These are phyloP conservation scores for Fusarium continuum DNA, from an alignment of 2,329 filamentous ascomycete species.

Conservation along the genomic window DNA sequence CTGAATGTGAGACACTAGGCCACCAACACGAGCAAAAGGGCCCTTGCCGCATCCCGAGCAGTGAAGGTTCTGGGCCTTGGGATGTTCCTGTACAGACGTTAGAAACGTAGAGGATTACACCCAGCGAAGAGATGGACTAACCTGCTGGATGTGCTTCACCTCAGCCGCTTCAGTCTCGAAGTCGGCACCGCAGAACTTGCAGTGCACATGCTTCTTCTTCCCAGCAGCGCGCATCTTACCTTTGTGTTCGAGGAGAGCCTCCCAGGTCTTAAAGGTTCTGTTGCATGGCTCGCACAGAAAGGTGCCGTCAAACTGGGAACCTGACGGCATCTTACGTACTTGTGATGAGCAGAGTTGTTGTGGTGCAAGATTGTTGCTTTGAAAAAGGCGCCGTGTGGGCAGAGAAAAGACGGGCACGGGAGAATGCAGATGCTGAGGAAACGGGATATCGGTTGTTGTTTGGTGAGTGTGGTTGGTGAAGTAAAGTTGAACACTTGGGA, in stretches of 20 bases:
- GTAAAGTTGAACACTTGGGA: background rate
- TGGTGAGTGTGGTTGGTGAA: background rate
- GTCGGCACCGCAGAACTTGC: constrained; percentile 50
- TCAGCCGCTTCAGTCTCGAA: constrained; percentile 49
- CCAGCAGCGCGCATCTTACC: constrained; percentile 38
- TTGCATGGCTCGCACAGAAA: constrained; percentile 47
- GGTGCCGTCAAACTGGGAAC: constrained; percentile 8
- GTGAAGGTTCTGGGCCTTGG: constrained; percentile 51
- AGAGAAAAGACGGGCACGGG: background rate
- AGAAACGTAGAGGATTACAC: background rate
- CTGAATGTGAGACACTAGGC: constrained; percentile 59
- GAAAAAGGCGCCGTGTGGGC: background rate
- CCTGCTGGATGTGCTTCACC: constrained; percentile 49
- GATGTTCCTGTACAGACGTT: constrained; percentile 48
- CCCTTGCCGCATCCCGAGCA: constrained; percentile 58
- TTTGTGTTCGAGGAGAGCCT: constrained; percentile 46
- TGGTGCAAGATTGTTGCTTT: background rate
- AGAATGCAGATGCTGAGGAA: background rate
- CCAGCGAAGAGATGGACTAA: constrained; percentile 29
- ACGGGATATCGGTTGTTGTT: background rate
- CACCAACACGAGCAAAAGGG: constrained; percentile 50
- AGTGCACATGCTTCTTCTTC: constrained; percentile 47
- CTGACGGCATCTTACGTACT: constrained; percentile 27
- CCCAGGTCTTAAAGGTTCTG: constrained; percentile 38
- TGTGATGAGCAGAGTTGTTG: background rate